A percentile compares a stretch with the other conserved stretches of the same genome.
These are phyloP conservation scores for Xylaria nigripes DNA, from an alignment of 495 filamentous ascomycete species.

Conservation along the genomic window DNA sequence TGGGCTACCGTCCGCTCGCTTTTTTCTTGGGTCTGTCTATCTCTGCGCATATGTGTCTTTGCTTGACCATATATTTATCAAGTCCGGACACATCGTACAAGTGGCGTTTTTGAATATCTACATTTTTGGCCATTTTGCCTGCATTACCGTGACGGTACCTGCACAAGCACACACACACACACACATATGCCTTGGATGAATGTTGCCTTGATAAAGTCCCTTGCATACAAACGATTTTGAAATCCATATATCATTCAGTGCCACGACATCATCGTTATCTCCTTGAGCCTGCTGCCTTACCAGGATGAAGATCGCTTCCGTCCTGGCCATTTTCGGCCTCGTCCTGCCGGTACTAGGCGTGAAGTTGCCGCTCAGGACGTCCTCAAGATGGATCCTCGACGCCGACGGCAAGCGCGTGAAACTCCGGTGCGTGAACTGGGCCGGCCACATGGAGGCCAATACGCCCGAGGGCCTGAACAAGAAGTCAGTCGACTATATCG, in stretches of 20 bases:
- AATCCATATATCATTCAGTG: background rate
- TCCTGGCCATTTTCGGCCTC: constrained; percentile 16
- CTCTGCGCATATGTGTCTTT: background rate
- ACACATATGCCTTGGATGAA: background rate
- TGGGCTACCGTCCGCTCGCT: background rate
- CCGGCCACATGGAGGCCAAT: constrained; percentile 42
- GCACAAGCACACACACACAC: too few relatives aligned
- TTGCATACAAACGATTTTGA: background rate
- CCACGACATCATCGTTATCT: background rate
- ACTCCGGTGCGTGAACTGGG: constrained; percentile 46
- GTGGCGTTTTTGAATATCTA: background rate
- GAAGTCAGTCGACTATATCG: constrained; percentile 35
- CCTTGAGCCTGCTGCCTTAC: background rate
- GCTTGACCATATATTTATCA: background rate
- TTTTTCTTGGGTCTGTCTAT: background rate
- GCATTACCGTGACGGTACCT: background rate
- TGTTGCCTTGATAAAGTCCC: background rate
- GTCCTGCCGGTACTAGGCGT: constrained; percentile 20
- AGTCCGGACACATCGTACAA: background rate
- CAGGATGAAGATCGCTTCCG: constrained; percentile 20
- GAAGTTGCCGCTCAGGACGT: constrained; percentile 36
- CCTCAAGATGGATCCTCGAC: constrained; percentile 45
- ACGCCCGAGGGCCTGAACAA: constrained; percentile 44
- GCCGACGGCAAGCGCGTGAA: constrained; percentile 39
- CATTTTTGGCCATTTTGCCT: background rate